Percentiles rank a stretch among this genome's conserved stretches.
Evolutionary conservation across 345 rosid genomes (phyloP).

Genomic region (Tarenaya hassleriana): DNA sequence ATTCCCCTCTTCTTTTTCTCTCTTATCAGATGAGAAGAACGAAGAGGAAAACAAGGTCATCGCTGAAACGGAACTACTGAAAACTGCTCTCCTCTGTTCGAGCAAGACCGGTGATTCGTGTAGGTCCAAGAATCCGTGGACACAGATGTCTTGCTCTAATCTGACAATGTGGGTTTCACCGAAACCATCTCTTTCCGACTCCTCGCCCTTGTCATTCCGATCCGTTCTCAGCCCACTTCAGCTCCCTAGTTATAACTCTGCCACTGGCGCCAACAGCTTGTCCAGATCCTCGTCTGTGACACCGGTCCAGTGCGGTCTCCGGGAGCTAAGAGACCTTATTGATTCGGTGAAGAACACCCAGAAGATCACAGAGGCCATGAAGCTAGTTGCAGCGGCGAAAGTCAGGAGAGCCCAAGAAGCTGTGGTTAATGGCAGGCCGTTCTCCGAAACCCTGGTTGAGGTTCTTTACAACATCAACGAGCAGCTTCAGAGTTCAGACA

Average conservation of each 20-base stretch:
- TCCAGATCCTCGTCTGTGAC: constrained; percentile 48
- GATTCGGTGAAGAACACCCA: constrained; percentile 86
- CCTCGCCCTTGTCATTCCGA: constrained; percentile 62
- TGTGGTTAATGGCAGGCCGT: constrained; percentile 81
- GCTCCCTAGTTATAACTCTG: constrained; percentile 38
- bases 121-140: constrained; percentile 7
- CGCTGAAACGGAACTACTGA: constrained; percentile 5
- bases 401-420: constrained; percentile 98
- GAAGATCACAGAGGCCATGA: constrained; percentile 98
- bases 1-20: constrained; percentile 11
- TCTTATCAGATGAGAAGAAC: constrained; percentile 21
- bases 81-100: constrained; percentile 15
- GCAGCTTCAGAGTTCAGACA: constrained; percentile 80
- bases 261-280: constrained; percentile 18
- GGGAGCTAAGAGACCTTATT: constrained; percentile 72
- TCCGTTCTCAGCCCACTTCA: constrained; percentile 57
- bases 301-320: constrained; percentile 67
- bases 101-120: not conserved
- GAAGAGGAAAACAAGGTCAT: constrained; percentile 35
- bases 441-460: constrained; percentile 85
- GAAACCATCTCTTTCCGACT: constrained; percentile 69
- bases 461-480: constrained; percentile 95
- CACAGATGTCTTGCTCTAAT: constrained; percentile 69
- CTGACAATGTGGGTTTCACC: constrained; percentile 76
- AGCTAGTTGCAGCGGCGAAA: constrained; percentile 94